phyloP scores from a whole-genome alignment of 2,329 filamentous ascomycete genomes.

The Cadophora luteo-olivacea region DNA sequence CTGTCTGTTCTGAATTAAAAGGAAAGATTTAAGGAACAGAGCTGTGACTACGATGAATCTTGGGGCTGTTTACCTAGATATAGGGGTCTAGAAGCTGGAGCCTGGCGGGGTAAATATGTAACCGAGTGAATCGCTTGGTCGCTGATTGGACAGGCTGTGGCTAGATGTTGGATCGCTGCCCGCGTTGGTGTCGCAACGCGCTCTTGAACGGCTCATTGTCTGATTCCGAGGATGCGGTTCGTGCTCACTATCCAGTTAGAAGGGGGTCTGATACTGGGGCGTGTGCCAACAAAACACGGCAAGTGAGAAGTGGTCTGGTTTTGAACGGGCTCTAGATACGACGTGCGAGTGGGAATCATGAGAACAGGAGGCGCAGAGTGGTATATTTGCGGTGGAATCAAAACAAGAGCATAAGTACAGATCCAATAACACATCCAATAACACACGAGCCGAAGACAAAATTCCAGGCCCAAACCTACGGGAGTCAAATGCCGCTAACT shows the following conservation, averaged over 20 bases:
- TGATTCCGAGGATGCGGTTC: not conserved
- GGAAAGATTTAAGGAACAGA: not conserved
- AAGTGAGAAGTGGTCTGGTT: not conserved
- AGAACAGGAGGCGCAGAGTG: not conserved
- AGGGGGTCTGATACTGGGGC: not conserved
- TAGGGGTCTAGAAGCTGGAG: not conserved
- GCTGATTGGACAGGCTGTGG: not conserved
- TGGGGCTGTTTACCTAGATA: not conserved
- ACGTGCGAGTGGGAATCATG: not conserved
- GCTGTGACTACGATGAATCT: not conserved
- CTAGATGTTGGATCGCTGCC: not conserved
- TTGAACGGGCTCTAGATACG: no score
- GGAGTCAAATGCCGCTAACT: slow-evolving; percentile 9
- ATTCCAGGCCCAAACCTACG: not conserved
- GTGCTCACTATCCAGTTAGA: not conserved
- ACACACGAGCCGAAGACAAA: not conserved
- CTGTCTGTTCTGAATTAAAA: not conserved
- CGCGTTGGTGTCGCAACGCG: not conserved
- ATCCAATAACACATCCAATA: not conserved
- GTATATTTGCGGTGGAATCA: slow-evolving; percentile 5
- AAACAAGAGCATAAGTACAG: not conserved
- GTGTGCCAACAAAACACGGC: not conserved
- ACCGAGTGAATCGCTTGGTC: no score
- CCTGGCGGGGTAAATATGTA: not conserved
- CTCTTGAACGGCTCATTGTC: not conserved